These are phyloP conservation scores for Parietichytrium sp. DNA, from an alignment of 108 stramenopile genomes.

Conservation along the genomic window DNA sequence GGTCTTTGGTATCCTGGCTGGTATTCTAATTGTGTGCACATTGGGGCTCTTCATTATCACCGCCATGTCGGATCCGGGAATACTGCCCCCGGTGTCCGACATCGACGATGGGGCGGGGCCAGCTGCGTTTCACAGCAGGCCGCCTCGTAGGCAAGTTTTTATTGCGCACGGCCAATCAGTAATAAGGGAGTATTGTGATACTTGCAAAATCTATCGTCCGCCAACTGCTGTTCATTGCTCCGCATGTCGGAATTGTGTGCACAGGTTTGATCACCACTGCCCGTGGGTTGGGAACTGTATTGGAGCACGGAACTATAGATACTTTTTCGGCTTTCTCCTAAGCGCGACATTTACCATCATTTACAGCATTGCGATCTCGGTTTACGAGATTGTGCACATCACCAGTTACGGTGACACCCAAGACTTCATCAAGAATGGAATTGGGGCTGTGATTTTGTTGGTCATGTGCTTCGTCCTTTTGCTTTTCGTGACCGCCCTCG, in stretches of 20 bases:
- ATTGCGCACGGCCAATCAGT: not conserved
- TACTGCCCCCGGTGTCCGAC: not conserved
- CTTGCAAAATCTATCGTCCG: conserved; percentile 61
- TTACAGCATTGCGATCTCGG: not conserved
- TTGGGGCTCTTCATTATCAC: not conserved
- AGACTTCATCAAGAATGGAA: not conserved
- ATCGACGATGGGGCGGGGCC: not conserved
- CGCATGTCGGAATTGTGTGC: conserved; percentile 60
- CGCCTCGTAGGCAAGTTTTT: conserved; percentile 23
- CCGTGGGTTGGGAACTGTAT: conserved; percentile 64
- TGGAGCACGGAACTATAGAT: conserved; percentile 58
- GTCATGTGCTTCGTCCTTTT: conserved; percentile 14
- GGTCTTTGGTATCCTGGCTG: not conserved
- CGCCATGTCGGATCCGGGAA: not conserved
- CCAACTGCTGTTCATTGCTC: conserved; percentile 63
- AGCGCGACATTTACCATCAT: not conserved
- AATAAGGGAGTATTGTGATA: conserved; percentile 49
- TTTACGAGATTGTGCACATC: not conserved
- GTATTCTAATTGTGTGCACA: not conserved
- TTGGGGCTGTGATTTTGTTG: not conserved
- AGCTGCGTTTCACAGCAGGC: not conserved
- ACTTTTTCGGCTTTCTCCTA: conserved; percentile 54
- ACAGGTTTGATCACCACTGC: conserved; percentile 68
- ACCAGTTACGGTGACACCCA: not conserved
- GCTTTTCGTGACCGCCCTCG: not conserved